Conservation (phyloP, 2,329 filamentous ascomycete species). For the Fonsecaea monophora region DNA sequence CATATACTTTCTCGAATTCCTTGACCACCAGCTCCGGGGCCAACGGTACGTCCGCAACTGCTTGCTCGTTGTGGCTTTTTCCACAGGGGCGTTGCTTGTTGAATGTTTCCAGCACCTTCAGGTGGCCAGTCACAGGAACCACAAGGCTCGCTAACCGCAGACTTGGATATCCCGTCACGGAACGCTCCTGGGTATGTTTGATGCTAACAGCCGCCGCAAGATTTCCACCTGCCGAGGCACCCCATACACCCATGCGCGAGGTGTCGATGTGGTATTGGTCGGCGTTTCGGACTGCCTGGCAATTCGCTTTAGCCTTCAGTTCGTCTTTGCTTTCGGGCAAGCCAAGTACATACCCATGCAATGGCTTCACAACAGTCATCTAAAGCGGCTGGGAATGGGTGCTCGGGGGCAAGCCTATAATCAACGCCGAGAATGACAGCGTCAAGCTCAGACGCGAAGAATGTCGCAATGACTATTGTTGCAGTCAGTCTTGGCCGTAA, state of each 20-base stretch:
- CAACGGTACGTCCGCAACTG: slow-evolving; percentile 8
- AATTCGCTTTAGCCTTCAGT: not conserved
- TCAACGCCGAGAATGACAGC: slow-evolving; percentile 67
- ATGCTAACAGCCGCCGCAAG: slow-evolving; percentile 62
- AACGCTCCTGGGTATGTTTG: slow-evolving; percentile 45
- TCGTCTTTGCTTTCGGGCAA: slow-evolving; percentile 40
- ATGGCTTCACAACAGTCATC: slow-evolving; percentile 69
- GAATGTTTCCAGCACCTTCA: slow-evolving; percentile 17
- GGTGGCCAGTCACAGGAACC: slow-evolving; percentile 60
- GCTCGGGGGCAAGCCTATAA: slow-evolving; percentile 67
- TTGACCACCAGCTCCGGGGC: slow-evolving; percentile 14
- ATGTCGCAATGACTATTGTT: slow-evolving; percentile 7
- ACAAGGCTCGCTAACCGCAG: slow-evolving; percentile 52
- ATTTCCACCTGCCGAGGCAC: slow-evolving; percentile 69
- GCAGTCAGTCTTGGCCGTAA: not conserved
- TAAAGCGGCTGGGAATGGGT: slow-evolving; percentile 67
- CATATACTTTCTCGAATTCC: slow-evolving; percentile 20
- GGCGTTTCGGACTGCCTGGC: slow-evolving; percentile 58
- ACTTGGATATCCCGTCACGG: slow-evolving; percentile 25
- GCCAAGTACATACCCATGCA: slow-evolving; percentile 52
- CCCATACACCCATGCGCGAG: slow-evolving; percentile 63
- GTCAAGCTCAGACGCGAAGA: slow-evolving; percentile 39
- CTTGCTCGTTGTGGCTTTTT: slow-evolving; percentile 13
- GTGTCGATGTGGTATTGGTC: slow-evolving; percentile 63
- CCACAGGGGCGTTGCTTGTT: not conserved